Evolutionary conservation across 2,329 filamentous ascomycete species (phyloP), one percentile per base, ranked within the genome.

Genomic region (Fonsecaea monophora): DNA sequence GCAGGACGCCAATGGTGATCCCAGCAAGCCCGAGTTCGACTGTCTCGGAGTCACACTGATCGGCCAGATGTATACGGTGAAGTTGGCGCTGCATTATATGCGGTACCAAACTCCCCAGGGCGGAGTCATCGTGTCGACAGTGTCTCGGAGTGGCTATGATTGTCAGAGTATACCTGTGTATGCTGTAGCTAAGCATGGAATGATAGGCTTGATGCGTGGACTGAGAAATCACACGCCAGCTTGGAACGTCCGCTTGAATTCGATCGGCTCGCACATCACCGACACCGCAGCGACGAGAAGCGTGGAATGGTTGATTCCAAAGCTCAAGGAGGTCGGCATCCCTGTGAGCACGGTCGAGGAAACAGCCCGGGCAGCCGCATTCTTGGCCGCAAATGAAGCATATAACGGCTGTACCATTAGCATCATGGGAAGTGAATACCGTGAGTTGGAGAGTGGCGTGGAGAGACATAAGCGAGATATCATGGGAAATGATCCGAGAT

Each of bases 401-500:
- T 50, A 50, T 30, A 50, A 50, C 21, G 45, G 45, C 45, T 50
- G 45, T 30, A 50, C 45, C 45, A 30, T 50, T 21, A 50, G 45
- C 21, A 50, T 50, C 45, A 50, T 50, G 45, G 45, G 45, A 18
- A 50, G 45, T 50, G 45, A 50, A 21, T 50, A 50, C 25, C 35
- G 54, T 12, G 54, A 40, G 54, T 15, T 57, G 18, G 54, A 57
- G 34, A 57, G 54, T 9, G 54, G 54, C 10, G 25, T 57, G 13
- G 54, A 57, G 21, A 57, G 37, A 15, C 54, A 57, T 15, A 57
- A 57, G 54, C n/a, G 34, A 25, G 54, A 57, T 40, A 25, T 57
- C 13, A 57, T 57, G 54, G 54, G 54, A 18, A 40, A 57, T n/a
- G 54, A 57, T 15, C 54, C 54, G n/a, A 57, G 54, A 40, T 57